Conservation (phyloP, 176 grass and related monocot genomes). For the Rhynchospora pubera region DNA sequence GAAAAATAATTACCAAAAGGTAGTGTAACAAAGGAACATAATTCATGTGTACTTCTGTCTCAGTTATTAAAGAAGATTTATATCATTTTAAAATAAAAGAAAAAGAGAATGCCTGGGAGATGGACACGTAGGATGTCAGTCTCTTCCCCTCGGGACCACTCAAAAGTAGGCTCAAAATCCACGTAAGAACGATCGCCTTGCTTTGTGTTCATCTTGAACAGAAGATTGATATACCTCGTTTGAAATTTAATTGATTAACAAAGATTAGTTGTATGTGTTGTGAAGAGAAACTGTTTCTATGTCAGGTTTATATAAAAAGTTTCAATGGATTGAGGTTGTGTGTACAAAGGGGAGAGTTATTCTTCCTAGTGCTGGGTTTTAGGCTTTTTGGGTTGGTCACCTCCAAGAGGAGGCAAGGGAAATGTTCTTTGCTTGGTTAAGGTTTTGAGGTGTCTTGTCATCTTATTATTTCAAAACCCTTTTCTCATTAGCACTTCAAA, state of each 20-base stretch:
- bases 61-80: background rate
- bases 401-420: slow-evolving; percentile 17
- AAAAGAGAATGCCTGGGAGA: slow-evolving; percentile 18
- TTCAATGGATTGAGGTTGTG: slow-evolving; percentile 19
- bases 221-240: background rate
- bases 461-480: background rate
- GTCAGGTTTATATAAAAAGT: slow-evolving; percentile 10
- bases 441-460: background rate
- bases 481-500: background rate
- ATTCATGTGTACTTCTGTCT: background rate
- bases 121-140: slow-evolving; percentile 6
- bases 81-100: background rate
- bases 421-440: slow-evolving; percentile 17
- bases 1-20: background rate
- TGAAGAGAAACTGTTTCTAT: background rate
- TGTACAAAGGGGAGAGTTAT: slow-evolving; percentile 3
- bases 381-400: slow-evolving; percentile 5
- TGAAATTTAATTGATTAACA: background rate
- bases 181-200: slow-evolving; percentile 7
- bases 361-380: slow-evolving; percentile 7
- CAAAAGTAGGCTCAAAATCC: slow-evolving; percentile 8
- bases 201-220: slow-evolving; percentile 9
- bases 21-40: no score
- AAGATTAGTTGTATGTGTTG: background rate
- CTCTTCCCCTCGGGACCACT: background rate